Evolutionary conservation across 176 grass and related monocot species (phyloP), one percentile per base, ranked within the genome.

Genomic region (Cenchrus americanus): DNA sequence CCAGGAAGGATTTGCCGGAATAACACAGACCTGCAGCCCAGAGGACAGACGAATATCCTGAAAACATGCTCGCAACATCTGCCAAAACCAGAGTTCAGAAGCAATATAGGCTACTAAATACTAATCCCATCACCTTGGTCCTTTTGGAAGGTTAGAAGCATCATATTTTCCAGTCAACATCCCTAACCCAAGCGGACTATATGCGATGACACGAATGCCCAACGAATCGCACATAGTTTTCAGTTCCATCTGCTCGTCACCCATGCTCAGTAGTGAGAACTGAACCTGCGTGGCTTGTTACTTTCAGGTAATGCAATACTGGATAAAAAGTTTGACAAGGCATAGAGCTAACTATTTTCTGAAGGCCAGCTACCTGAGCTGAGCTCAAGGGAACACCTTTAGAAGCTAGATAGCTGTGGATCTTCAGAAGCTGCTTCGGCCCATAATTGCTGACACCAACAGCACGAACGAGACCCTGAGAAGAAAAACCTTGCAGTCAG

Each of bases 371-470:
- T 61, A 98, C 96, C 96, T 95, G 96, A 92, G 93, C 93, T 58
- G 96, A 94, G 69, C 89, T 91, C 79, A 98, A 64, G 62, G 93
- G 96, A 50, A 95, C 89, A 50, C 93, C 93, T 87, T 88, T 90
- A 71, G 91, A 80, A 43, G 78, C 80, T 51, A 98, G 80, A 66
- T 96, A 96, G 71, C 76, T 69, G 41, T 95, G 81, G 55, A 98
- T 98, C 80, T 95, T 98, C 75, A 92, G 42, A 77, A 98, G 91
- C 81, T 96, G 96, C 60, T 95, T 98, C 1, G 96, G 96, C 34
- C 96, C 93, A 10, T 98, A 95, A 87, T 95, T 98, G 73, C 91
- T 98, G 80, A 98, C 96, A 24, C 93, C 96, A 5, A 98, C 96
- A 24, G 93, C 93, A 65, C 80, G 85, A 79, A 95, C 96, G 24